A percentile compares a stretch with the other conserved stretches of the same genome.
Evolutionary conservation across 192 early-diverging fungal genomes (phyloP).

Genomic region (Funneliformis geosporum): DNA sequence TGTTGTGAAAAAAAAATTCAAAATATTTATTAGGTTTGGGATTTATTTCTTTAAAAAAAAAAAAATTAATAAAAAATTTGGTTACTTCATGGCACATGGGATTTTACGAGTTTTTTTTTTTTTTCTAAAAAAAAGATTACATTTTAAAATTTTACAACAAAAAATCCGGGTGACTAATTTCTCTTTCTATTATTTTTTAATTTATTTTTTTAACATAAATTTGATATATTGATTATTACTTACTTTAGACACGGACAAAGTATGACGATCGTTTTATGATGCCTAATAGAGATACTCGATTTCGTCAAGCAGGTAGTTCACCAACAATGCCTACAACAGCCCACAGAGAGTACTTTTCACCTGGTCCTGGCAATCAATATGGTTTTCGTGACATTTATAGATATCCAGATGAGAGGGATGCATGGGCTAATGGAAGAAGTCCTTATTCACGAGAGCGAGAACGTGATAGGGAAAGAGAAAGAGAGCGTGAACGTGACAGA

Average conservation of each 20-base stretch:
- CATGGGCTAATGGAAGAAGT: conserved; percentile 1
- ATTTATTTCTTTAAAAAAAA: background rate
- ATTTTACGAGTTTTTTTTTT: too few species aligned
- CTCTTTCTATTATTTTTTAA: background rate
- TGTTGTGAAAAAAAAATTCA: background rate
- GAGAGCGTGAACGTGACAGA: conserved; percentile 13
- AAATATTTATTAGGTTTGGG: background rate
- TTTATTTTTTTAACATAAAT: background rate
- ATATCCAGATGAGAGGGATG: conserved; percentile 10
- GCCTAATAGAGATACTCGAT: background rate
- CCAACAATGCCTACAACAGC: background rate
- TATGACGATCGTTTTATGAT: background rate
- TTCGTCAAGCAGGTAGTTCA: background rate
- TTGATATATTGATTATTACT: background rate
- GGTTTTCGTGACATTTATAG: background rate
- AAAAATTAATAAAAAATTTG: too few species aligned
- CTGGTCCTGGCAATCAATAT: background rate
- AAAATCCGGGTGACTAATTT: background rate
- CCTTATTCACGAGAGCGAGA: conserved; percentile 23
- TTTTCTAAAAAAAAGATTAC: background rate
- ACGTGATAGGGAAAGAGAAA: conserved; percentile 20
- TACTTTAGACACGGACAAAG: background rate
- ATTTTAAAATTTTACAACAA: background rate
- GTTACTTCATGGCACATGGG: too few species aligned
- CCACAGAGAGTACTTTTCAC: background rate